Percentiles rank a stretch among this genome's conserved stretches.
These are phyloP conservation scores for Aspergillus leporis DNA, from an alignment of 495 filamentous ascomycete species.

Conservation along the genomic window DNA sequence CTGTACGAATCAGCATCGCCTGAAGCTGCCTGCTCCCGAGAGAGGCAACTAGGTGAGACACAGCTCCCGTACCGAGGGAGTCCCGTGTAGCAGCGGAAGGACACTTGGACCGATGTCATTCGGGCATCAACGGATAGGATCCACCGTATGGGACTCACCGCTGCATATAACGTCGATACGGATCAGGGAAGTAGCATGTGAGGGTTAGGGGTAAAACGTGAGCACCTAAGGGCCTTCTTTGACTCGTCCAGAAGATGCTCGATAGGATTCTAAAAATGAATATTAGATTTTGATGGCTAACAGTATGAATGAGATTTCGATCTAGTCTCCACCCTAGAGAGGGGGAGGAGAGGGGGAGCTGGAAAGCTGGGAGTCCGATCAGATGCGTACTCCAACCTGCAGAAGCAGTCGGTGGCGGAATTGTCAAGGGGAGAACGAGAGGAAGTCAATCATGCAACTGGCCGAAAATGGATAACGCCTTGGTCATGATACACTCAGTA, in stretches of 20 bases:
- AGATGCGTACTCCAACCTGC: neutral
- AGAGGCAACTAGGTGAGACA: constrained; percentile 8
- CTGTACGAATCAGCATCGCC: constrained; percentile 2
- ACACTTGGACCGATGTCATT: constrained; percentile 25
- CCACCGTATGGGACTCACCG: constrained; percentile 11
- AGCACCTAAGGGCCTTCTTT: neutral
- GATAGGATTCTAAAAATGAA: neutral
- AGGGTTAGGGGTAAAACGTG: neutral
- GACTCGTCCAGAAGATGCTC: neutral
- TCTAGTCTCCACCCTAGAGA: neutral
- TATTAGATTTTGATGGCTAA: neutral
- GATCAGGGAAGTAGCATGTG: constrained; percentile 9
- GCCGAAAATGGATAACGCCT: constrained; percentile 7
- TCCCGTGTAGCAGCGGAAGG: constrained; percentile 11
- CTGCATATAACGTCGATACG: constrained; percentile 5
- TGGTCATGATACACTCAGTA: constrained; percentile 2
- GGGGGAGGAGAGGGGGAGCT: neutral
- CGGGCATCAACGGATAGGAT: constrained; percentile 16
- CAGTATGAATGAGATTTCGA: neutral
- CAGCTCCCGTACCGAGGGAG: constrained; percentile 13
- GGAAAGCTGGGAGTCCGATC: neutral
- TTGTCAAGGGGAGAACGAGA: constrained; percentile 3
- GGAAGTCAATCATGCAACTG: constrained; percentile 16
- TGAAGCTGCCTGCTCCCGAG: neutral
- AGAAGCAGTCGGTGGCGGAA: constrained; percentile 5